A percentile compares a stretch with the other conserved stretches of the same genome.
Evolutionary conservation across 345 rosid genomes (phyloP).

Genomic region (Syzygium grande): DNA sequence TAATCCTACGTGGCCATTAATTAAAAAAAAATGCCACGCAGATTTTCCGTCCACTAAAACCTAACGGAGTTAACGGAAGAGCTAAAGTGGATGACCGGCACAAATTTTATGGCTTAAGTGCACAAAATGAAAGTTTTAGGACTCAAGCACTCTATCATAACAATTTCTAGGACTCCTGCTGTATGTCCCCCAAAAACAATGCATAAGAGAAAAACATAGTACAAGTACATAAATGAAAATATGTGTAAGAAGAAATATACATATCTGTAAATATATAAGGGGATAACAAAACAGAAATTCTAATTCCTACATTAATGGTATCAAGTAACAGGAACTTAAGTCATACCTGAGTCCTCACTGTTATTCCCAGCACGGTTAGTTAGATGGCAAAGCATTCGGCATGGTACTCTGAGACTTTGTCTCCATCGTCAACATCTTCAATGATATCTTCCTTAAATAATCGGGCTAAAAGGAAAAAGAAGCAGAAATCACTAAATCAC

Average conservation of each 20-base stretch:
- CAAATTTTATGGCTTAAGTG: neutral
- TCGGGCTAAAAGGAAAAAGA: slow-evolving; percentile 34
- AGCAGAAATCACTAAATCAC: neutral
- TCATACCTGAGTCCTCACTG: slow-evolving; percentile 49
- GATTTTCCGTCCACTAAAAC: neutral
- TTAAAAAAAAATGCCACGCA: neutral
- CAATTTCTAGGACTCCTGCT: too few species aligned
- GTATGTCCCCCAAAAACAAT: neutral
- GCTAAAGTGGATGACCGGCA: neutral
- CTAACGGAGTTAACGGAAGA: neutral
- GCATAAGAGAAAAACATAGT: neutral
- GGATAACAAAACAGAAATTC: neutral
- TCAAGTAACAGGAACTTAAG: neutral
- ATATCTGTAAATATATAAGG: neutral
- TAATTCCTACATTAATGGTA: neutral
- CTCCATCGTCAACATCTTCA: slow-evolving; percentile 84
- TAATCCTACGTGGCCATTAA: neutral
- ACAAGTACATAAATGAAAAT: neutral
- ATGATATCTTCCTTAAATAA: slow-evolving; percentile 65
- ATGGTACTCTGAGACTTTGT: slow-evolving; percentile 40
- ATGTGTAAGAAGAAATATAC: neutral
- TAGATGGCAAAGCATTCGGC: slow-evolving; percentile 33
- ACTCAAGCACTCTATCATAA: neutral
- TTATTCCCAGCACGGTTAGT: slow-evolving; percentile 20
- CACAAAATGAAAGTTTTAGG: neutral